A percentile compares a stretch with the other conserved stretches of the same genome.
These are phyloP conservation scores for Ustilago sp. DNA, from an alignment of 1,284 basidiomycete species.

Conservation along the genomic window DNA sequence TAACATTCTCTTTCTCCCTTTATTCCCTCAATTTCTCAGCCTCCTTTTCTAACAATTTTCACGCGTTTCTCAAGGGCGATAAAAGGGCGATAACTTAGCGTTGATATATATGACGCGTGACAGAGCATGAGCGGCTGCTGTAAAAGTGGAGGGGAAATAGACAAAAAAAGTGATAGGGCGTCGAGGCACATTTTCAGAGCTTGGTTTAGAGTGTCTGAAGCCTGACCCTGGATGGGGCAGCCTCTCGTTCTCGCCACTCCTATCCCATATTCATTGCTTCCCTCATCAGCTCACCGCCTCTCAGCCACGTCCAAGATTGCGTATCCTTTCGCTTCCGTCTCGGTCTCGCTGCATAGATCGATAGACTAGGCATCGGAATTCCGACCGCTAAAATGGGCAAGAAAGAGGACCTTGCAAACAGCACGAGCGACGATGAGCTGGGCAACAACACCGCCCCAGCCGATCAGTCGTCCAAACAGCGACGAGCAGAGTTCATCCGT, in stretches of 20 bases:
- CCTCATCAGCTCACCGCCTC: too few relatives aligned
- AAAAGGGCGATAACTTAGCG: too few relatives aligned
- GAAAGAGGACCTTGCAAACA: slow-evolving; percentile 18
- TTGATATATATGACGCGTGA: not conserved
- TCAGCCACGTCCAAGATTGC: not conserved
- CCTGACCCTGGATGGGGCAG: too few relatives aligned
- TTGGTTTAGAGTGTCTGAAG: too few relatives aligned
- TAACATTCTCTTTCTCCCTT: too few relatives aligned
- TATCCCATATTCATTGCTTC: too few relatives aligned
- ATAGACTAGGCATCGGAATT: not conserved
- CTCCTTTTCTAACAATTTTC: too few relatives aligned
- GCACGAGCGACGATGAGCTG: slow-evolving; percentile 27
- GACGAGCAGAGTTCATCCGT: slow-evolving; percentile 46
- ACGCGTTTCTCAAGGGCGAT: too few relatives aligned
- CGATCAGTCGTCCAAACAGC: slow-evolving; percentile 33
- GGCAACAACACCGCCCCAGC: slow-evolving; percentile 1
- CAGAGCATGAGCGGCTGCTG: not conserved
- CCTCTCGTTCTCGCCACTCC: too few relatives aligned
- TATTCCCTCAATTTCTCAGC: too few relatives aligned
- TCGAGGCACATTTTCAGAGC: not conserved
- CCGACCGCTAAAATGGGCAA: slow-evolving; percentile 15
- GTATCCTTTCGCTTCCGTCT: not conserved
- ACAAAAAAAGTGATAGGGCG: not conserved
- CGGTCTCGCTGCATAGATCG: not conserved
- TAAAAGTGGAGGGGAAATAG: slow-evolving; percentile 2